Evolutionary conservation across 31 red algal genomes (phyloP).

Genomic region (Asparagopsis taxiformis): DNA sequence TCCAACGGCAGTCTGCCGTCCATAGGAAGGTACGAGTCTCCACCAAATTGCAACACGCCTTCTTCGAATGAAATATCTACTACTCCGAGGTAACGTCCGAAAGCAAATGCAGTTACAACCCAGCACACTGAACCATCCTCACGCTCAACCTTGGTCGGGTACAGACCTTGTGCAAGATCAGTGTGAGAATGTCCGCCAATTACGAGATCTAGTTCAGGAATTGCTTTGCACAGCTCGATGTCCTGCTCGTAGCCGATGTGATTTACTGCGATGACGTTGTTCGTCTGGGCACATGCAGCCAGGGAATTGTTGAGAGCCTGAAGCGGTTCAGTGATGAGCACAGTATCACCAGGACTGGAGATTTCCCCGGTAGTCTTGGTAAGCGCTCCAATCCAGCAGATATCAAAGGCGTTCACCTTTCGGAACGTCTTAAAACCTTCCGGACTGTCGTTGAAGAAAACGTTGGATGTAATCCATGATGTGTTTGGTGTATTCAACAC

Average conservation of each 20-base stretch:
- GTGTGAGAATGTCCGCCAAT: slow-evolving; percentile 17
- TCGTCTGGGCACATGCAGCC: background rate
- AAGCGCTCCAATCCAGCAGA: slow-evolving; percentile 4
- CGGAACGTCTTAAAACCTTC: background rate
- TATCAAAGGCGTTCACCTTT: background rate
- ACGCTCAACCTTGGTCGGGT: slow-evolving; percentile 15
- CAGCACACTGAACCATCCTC: slow-evolving; percentile 3
- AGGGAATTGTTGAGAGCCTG: background rate
- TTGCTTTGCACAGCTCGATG: background rate
- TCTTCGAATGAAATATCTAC: slow-evolving; percentile 3
- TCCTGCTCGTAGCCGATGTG: slow-evolving; percentile 18
- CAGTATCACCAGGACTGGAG: background rate
- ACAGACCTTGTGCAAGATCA: too few relatives aligned
- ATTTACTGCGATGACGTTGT: slow-evolving; percentile 4
- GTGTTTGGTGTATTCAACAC: background rate
- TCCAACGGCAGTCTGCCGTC: background rate
- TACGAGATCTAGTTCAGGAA: slow-evolving; percentile 5
- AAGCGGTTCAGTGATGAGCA: background rate
- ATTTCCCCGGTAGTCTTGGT: slow-evolving; percentile 1
- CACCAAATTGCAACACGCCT: background rate
- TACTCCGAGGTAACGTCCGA: slow-evolving; percentile 2
- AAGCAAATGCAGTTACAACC: background rate
- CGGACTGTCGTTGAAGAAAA: background rate
- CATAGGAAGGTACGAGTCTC: background rate
- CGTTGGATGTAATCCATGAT: background rate